Evolutionary conservation across 2,329 filamentous ascomycete genomes (phyloP).

Genomic region (Paraphoma chrysanthemicola): DNA sequence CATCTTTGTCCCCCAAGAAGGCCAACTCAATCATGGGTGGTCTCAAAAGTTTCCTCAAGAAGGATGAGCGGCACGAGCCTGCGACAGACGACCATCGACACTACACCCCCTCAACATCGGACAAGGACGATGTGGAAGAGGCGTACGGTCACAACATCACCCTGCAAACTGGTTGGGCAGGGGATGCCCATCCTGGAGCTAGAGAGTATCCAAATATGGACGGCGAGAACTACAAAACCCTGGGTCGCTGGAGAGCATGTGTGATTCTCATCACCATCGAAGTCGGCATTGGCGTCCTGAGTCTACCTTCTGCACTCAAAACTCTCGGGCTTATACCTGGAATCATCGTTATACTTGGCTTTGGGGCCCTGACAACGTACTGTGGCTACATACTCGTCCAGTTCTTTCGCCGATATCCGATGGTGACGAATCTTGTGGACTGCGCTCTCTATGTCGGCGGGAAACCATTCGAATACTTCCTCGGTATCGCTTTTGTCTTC

Average conservation of each 20-base stretch:
- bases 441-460: slow-evolving; percentile 36
- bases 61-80: slow-evolving; percentile 21
- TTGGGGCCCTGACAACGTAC: slow-evolving; percentile 33
- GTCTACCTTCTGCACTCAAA: slow-evolving; percentile 34
- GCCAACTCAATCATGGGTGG: slow-evolving; percentile 27
- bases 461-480: slow-evolving; percentile 33
- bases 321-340: slow-evolving; percentile 38
- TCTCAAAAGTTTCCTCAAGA: slow-evolving; percentile 31
- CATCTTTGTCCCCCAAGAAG: not conserved
- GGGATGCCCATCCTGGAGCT: slow-evolving; percentile 28
- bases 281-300: slow-evolving; percentile 39
- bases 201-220: slow-evolving; percentile 26
- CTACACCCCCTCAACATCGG: slow-evolving; percentile 15
- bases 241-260: slow-evolving; percentile 37
- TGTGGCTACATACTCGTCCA: slow-evolving; percentile 36
- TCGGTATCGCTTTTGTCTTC: slow-evolving; percentile 32
- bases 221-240: slow-evolving; percentile 32
- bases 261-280: slow-evolving; percentile 41
- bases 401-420: slow-evolving; percentile 34
- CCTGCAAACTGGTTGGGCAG: slow-evolving; percentile 32
- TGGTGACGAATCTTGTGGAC: slow-evolving; percentile 39
- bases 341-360: slow-evolving; percentile 40
- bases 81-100: slow-evolving; percentile 19
- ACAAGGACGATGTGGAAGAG: slow-evolving; percentile 28
- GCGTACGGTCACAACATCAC: slow-evolving; percentile 31